Base-by-base conservation (phyloP, 169 alveolate genomes). In the Cryptosporidium ubiquitum region DNA sequence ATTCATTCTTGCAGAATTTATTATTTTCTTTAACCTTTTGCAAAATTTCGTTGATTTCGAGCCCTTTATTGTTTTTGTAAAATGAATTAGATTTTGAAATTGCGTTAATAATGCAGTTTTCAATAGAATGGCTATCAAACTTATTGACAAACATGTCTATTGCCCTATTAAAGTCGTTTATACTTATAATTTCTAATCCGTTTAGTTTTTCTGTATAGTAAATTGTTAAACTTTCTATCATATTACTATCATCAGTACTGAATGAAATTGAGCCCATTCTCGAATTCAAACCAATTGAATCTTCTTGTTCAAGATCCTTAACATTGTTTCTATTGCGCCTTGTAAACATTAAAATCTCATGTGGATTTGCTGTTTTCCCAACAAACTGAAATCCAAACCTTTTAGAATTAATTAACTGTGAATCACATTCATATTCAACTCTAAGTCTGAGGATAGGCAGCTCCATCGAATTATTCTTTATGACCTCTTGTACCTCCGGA, bases 281-380 rank as follows among this genome's bases (percentile, higher is more conserved):
- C 12, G 64, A 79, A 42, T 14, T 47, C 6, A 64, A 31, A 20
- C 37, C 73, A 29, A 79, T 42, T 0, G 89, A 64, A 64, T 61
- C 51, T 23, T 60, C 89, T 12, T 79, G 20, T 1, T 60, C 75
- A 23, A 58, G 9, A 14, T 60, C 35, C 5, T n/a, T 26, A 10
- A 33, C 14, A 64, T 58, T 40, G 35, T 29, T 47, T 61, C 58
- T 79, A 44, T 0, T 12, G 31, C 84, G 91, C 61, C 68, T 85
- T 69, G 84, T 89, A 57, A 94, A 93, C 18, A 93, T 75, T 64
- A 94, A 66, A 37, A 93, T 73, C 61, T 94, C 97, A 37, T 92
- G 85, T 26, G 97, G 96, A 66, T 94, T 94, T 23, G 95, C 96
- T 2, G 93, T 85, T 44, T 68, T 85, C 51, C 91, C 91, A 40